Evolutionary conservation across 2,329 filamentous ascomycete genomes (phyloP).

Genomic region (Didymella exigua): DNA sequence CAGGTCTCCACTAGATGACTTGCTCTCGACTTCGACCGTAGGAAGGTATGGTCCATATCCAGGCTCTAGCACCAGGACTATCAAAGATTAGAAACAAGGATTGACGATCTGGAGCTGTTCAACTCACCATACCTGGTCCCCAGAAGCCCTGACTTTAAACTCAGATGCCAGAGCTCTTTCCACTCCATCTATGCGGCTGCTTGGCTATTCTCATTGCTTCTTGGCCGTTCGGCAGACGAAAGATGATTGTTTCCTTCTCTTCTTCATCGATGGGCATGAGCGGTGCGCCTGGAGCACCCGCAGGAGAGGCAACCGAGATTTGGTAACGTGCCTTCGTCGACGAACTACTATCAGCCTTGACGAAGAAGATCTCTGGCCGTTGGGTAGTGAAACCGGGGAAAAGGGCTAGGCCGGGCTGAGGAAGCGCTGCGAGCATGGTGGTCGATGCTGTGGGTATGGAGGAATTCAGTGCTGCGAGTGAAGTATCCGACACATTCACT

Average conservation of each 20-base stretch:
- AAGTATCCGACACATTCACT: too few species aligned
- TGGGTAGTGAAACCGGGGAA: slow-evolving; percentile 24
- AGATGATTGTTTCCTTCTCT: slow-evolving; percentile 15
- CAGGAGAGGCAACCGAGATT: slow-evolving; percentile 12
- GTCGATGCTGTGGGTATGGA: too few species aligned
- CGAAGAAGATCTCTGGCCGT: slow-evolving; percentile 17
- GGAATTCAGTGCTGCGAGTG: too few species aligned
- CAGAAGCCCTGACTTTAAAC: slow-evolving; percentile 12
- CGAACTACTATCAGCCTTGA: slow-evolving; percentile 17
- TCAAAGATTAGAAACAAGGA: background rate
- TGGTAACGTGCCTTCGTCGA: slow-evolving; percentile 9
- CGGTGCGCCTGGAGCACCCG: slow-evolving; percentile 8
- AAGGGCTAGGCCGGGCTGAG: slow-evolving; percentile 21
- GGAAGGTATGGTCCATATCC: background rate
- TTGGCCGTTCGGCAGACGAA: slow-evolving; percentile 18
- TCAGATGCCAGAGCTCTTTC: slow-evolving; percentile 19
- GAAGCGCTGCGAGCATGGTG: slow-evolving; percentile 18
- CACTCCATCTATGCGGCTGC: slow-evolving; percentile 13
- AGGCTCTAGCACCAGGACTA: background rate
- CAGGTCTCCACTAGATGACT: slow-evolving; percentile 23
- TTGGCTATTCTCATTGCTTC: slow-evolving; percentile 26
- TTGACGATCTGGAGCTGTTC: background rate
- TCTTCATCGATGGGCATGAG: slow-evolving; percentile 24
- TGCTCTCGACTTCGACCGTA: slow-evolving; percentile 15
- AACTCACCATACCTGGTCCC: slow-evolving; percentile 24